A percentile compares a stretch with the other conserved stretches of the same genome.
Conservation (phyloP, 805 yeast species). For the Schizosaccharomyces cryophilus region DNA sequence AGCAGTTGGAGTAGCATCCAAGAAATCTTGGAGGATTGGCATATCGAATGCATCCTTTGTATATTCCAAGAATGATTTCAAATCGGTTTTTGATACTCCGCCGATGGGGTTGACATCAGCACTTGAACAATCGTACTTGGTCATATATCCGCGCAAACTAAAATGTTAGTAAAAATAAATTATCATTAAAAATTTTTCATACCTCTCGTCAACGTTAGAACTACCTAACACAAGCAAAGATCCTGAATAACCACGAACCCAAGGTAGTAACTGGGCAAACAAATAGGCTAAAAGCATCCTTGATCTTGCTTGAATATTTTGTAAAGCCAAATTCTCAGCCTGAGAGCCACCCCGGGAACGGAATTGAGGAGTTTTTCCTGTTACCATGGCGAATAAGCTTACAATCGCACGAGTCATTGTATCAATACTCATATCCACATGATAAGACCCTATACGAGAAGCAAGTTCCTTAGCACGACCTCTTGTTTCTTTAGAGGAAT, state of each 20-base stretch:
- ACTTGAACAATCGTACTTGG: slow-evolving; percentile 90
- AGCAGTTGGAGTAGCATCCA: slow-evolving; percentile 90
- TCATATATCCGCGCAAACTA: slow-evolving; percentile 77
- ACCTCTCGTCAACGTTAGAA: slow-evolving; percentile 81
- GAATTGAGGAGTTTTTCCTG: slow-evolving; percentile 72
- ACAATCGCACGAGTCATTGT: slow-evolving; percentile 49
- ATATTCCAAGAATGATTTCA: slow-evolving; percentile 65
- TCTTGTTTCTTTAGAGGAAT: slow-evolving; percentile 75
- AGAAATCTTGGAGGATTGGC: slow-evolving; percentile 54
- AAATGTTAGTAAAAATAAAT: too few relatives aligned
- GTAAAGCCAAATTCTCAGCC: slow-evolving; percentile 79
- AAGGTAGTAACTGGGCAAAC: slow-evolving; percentile 83
- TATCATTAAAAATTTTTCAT: neutral
- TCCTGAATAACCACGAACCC: slow-evolving; percentile 57
- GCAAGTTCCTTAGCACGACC: slow-evolving; percentile 58
- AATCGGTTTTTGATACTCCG: slow-evolving; percentile 87
- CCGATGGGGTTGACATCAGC: slow-evolving; percentile 98
- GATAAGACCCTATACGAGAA: slow-evolving; percentile 58
- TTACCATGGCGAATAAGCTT: slow-evolving; percentile 57
- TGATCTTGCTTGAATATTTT: slow-evolving; percentile 85
- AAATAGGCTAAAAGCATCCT: slow-evolving; percentile 86
- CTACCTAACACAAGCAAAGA: slow-evolving; percentile 82
- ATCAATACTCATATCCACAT: slow-evolving; percentile 82
- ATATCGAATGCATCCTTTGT: slow-evolving; percentile 43
- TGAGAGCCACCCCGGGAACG: slow-evolving; percentile 83